Base-by-base conservation (phyloP, 441 rosid species). In the Manihot esculenta region DNA sequence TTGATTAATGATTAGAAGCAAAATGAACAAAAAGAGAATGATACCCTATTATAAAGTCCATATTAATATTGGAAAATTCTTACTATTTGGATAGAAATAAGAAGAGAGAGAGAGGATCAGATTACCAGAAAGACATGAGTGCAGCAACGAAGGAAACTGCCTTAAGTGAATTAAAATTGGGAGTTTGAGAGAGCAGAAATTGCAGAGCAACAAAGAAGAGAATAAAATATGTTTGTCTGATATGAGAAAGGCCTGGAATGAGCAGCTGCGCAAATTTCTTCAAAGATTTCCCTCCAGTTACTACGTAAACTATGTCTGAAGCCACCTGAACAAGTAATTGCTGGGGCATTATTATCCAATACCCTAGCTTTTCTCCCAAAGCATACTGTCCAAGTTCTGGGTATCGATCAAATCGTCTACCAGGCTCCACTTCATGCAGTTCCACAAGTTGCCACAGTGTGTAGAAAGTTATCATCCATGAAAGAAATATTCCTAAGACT, bases 371-470 rank as follows among this genome's bases (percentile, higher is more conserved):
- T 62, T 84, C 84, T 0, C 94, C 96, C 21, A 92, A 90, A 0
- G 91, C 96, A 23, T 84, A 60, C 59, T 90, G 89, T 0, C 94
- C 94, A 0, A 90, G 75, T 65, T 92, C 96, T 24, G 88, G 93
- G 78, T 92, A 88, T 83, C 96, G 72, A 55, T 92, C 94, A 7
- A 92, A 87, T 45, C 93, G 78, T 82, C 80, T 89, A 2, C 97
- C 92, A 0, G 89, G 89, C n/a, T 85, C 86, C 80, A 86, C 84
- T 72, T 89, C 94, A n/a, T 89, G 97, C 88, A 92, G 82, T 73
- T 92, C 89, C 67, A 92, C 94, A 86, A 89, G 87, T 65, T 89
- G 94, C 94, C 97, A 89, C 1, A 89, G 65, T 18, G 97, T 86
- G 78, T 88, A 92, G 44, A 89, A 72, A n/a, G 96, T 88, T 50